These are phyloP conservation scores for Phlebiopsis gigantea DNA, from an alignment of 768 basidiomycete genomes.

Conservation along the genomic window DNA sequence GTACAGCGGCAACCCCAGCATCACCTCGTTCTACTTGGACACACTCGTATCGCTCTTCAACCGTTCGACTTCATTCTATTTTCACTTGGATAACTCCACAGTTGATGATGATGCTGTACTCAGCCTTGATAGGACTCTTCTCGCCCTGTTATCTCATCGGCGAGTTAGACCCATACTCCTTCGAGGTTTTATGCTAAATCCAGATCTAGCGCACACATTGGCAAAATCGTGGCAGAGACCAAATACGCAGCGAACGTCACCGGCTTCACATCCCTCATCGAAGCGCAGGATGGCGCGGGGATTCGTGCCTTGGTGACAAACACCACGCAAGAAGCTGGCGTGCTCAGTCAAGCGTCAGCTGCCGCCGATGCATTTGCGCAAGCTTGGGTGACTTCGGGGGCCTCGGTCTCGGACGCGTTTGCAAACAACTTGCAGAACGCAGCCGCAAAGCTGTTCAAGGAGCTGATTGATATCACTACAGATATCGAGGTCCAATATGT, in stretches of 20 bases:
- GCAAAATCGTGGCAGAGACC: conserved; percentile 17
- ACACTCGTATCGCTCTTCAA: conserved; percentile 8
- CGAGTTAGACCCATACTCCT: not conserved
- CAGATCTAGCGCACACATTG: conserved; percentile 10
- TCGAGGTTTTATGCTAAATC: not conserved
- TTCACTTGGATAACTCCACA: conserved; percentile 11
- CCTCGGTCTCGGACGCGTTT: not conserved
- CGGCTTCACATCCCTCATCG: conserved; percentile 12
- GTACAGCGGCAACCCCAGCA: conserved; percentile 5
- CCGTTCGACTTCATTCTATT: conserved; percentile 5
- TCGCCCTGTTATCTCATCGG: conserved; percentile 13
- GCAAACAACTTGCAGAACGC: conserved; percentile 1
- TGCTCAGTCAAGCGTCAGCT: conserved; percentile 13
- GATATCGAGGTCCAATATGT: conserved; percentile 16
- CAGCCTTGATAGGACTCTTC: conserved; percentile 9
- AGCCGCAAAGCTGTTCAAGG: conserved; percentile 10
- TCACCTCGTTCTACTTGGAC: conserved; percentile 7
- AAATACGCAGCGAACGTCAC: conserved; percentile 14
- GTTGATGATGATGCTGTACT: conserved; percentile 5
- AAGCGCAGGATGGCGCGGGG: conserved; percentile 2
- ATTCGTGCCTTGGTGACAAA: conserved; percentile 13
- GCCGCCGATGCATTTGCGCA: conserved; percentile 12
- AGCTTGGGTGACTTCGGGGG: conserved; percentile 8
- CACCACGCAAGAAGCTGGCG: conserved; percentile 16
- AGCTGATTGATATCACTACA: conserved; percentile 13